Evolutionary conservation across 2,329 filamentous ascomycete species (phyloP), one percentile per base, ranked within the genome.

Genomic region (Sclerotinia glacialis): DNA sequence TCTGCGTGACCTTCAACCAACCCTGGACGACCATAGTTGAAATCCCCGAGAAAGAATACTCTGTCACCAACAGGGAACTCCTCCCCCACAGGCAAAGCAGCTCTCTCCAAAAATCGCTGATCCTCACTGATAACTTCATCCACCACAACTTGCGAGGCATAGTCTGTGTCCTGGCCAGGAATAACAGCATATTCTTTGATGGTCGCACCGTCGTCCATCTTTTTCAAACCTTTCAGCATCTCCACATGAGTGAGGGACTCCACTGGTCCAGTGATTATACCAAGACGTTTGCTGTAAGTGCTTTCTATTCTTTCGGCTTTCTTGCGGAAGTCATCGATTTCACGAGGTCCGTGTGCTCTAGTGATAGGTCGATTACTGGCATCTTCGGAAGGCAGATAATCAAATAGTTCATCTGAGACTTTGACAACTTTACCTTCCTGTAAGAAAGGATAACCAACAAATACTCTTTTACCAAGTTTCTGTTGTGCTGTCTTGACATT

Each of bases 31-130:
- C 95, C 95, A 74, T 96, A 98, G 64, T 92, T 92, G 79, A 90
- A 96, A 47, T 97, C 93, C 56, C 95, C 95, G 2, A 99, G 81
- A 82, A 97, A 98, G 80, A 99, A 99, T 0, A 91, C 93, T 66
- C 89, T 86, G 1, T 92, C 91, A 49, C 88, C 89, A 65, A 88
- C 79, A 0, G 95, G 93, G 70, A 97, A 98, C 74, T 99, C 95
- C 77, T 97, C 89, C 72, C 93, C 90, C 44, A 99, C 89, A 0
- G 94, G 90, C 6, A 96, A 76, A n/a, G 95, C 93, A 16, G 85
- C 89, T 73, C 88, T 90, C 79, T 99, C 95, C 64, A 98, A 85
- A 79, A 99, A 99, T 31, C 95, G 91, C 76, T 92, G 88, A 76
- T 99, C 95, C 73, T 93, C 90, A 75, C 94, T 96, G 73, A 93